phyloP scores from a whole-genome alignment of 352 stramenopile species.

The Bremia lactucae region DNA sequence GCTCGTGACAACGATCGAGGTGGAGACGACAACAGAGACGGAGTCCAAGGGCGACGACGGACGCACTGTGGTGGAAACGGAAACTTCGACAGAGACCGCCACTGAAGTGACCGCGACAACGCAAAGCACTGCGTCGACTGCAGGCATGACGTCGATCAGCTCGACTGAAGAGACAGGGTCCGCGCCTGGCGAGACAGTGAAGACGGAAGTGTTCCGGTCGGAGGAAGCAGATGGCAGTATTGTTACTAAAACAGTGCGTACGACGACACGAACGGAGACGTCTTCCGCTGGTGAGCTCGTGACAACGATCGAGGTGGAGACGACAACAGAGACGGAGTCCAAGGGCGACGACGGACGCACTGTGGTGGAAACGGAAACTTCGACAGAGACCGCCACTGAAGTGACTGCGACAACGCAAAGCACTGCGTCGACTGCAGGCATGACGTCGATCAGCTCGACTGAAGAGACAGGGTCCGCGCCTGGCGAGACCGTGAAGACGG shows the following conservation, averaged over 20 bases:
- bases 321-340: slow-evolving; percentile 1
- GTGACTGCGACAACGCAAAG: slow-evolving; percentile 6
- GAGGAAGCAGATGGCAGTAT: slow-evolving; percentile 9
- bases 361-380: too few species aligned
- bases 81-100: slow-evolving; percentile 9
- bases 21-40: slow-evolving; percentile 4
- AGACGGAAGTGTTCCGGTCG: slow-evolving; percentile 6
- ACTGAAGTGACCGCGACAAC: slow-evolving; percentile 10
- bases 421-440: slow-evolving; percentile 2
- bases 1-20: slow-evolving; percentile 3
- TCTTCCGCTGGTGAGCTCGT: neutral
- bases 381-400: slow-evolving; percentile 11
- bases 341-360: too few species aligned
- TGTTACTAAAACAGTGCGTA: slow-evolving; percentile 18
- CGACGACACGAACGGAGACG: slow-evolving; percentile 3
- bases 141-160: slow-evolving; percentile 13
- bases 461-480: slow-evolving; percentile 4
- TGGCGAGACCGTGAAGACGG: slow-evolving; percentile 3
- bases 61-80: slow-evolving; percentile 7
- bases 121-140: slow-evolving; percentile 7
- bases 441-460: slow-evolving; percentile 13
- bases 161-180: slow-evolving; percentile 7
- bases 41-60: slow-evolving; percentile 3
- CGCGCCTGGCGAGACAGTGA: slow-evolving; percentile 6
- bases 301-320: slow-evolving; percentile 6